phyloP scores from a whole-genome alignment of 148 eudicot species.

The Camellia granthamiana region DNA sequence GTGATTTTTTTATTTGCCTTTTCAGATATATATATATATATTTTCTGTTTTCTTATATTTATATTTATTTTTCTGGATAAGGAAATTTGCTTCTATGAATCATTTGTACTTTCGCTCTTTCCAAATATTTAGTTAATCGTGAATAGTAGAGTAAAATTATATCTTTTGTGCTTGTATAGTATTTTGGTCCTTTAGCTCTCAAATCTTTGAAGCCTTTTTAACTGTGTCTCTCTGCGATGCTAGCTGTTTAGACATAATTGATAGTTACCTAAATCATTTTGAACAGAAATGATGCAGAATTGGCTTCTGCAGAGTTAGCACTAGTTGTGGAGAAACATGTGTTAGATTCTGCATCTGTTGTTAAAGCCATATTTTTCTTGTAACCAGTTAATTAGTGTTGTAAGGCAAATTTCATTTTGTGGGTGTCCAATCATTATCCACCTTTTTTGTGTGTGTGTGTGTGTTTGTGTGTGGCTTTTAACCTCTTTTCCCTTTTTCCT shows the following conservation, averaged over 20 bases:
- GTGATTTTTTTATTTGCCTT: no score
- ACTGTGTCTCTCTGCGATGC: not conserved
- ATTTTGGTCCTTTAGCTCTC: no score
- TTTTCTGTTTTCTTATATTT: not conserved
- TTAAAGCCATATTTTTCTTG: slow-evolving; percentile 33
- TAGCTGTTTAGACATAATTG: not conserved
- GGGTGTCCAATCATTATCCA: not conserved
- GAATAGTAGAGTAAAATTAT: no score
- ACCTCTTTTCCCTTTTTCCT: no score
- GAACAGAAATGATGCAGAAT: slow-evolving; percentile 92
- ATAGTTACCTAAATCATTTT: slow-evolving; percentile 12
- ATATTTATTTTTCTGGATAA: not conserved
- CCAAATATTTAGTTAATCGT: no score
- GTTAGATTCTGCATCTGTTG: slow-evolving; percentile 79
- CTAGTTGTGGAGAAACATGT: slow-evolving; percentile 92
- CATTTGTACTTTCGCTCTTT: no score
- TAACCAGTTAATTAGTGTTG: not conserved
- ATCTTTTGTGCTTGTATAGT: no score
- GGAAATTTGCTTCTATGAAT: not conserved
- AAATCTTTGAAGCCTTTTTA: not conserved
- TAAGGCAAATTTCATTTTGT: not conserved
- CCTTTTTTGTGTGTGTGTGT: not conserved
- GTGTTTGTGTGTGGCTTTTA: no score
- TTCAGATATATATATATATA: not conserved
- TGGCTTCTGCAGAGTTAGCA: slow-evolving; percentile 93